Evolutionary conservation across 2,329 filamentous ascomycete genomes (phyloP).

Genomic region (Helicocarpus griseus): DNA sequence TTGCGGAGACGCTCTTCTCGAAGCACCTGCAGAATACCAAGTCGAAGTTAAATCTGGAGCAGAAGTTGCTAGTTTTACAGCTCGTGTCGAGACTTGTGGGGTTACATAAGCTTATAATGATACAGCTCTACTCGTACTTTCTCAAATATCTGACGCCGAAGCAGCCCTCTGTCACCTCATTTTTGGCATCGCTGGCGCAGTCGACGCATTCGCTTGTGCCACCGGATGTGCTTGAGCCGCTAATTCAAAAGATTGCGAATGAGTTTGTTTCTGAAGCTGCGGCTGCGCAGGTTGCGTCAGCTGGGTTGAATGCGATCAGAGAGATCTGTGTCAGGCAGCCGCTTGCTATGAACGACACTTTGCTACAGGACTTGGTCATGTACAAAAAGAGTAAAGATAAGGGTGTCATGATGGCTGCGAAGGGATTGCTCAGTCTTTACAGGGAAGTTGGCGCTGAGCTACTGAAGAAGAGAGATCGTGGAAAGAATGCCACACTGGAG

Average conservation of each 20-base stretch:
- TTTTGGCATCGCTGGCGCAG: constrained; percentile 85
- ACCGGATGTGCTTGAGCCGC: constrained; percentile 80
- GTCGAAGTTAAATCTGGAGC: constrained; percentile 75
- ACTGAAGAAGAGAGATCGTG: constrained; percentile 79
- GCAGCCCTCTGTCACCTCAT: constrained; percentile 84
- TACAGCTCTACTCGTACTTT: constrained; percentile 92
- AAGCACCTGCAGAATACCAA: constrained; percentile 86
- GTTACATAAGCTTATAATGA: constrained; percentile 81
- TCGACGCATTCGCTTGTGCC: constrained; percentile 85
- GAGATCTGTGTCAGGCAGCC: constrained; percentile 90
- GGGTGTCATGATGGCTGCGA: constrained; percentile 97
- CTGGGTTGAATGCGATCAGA: constrained; percentile 86
- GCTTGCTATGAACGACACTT: constrained; percentile 87
- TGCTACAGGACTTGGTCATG: constrained; percentile 92
- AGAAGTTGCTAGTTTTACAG: constrained; percentile 81
- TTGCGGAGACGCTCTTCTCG: constrained; percentile 78
- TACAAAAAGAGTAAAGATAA: constrained; percentile 98
- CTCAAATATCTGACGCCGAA: constrained; percentile 82
- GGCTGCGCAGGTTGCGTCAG: constrained; percentile 80
- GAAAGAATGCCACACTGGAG: constrained; percentile 80
- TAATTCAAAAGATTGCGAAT: constrained; percentile 92
- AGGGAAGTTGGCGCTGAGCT: constrained; percentile 84
- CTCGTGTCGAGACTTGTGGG: constrained; percentile 85
- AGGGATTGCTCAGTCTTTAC: constrained; percentile 82
- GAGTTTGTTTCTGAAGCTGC: constrained; percentile 96